These are phyloP conservation scores for Boletus tomentosulus DNA, from an alignment of 768 basidiomycete genomes.

Conservation along the genomic window DNA sequence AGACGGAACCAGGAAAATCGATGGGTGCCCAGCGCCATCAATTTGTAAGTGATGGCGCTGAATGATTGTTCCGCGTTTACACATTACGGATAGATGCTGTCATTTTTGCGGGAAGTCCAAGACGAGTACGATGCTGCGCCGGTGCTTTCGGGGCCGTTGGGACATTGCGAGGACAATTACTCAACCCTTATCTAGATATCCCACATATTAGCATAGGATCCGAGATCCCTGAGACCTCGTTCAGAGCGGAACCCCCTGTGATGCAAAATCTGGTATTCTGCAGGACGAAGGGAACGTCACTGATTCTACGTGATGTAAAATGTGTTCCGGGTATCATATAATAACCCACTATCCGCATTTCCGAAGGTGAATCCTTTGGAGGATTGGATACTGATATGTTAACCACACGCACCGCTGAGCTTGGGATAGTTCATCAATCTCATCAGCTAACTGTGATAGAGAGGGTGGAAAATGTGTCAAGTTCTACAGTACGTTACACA, in stretches of 20 bases:
- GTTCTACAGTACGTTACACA: no score
- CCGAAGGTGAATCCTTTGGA: no score
- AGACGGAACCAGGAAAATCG: constrained; percentile 66
- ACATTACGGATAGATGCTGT: constrained; percentile 46
- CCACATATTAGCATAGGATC: not conserved
- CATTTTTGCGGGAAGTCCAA: constrained; percentile 56
- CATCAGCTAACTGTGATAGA: no score
- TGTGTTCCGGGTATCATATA: no score
- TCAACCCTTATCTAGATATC: not conserved
- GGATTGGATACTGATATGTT: no score
- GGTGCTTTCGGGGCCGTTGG: not conserved
- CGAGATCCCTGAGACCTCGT: not conserved
- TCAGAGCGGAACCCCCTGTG: not conserved
- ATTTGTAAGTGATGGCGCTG: constrained; percentile 43
- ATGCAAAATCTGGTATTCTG: not conserved
- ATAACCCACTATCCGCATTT: no score
- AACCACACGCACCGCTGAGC: no score
- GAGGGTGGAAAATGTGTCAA: no score
- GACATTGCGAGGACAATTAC: not conserved
- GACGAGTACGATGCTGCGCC: constrained; percentile 42
- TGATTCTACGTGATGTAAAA: no score
- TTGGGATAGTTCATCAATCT: no score
- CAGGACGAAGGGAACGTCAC: no score
- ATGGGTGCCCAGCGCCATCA: constrained; percentile 71
- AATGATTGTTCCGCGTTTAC: not conserved